Conservation (phyloP, 257 asterid genomes). For the Sherardia arvensis region DNA sequence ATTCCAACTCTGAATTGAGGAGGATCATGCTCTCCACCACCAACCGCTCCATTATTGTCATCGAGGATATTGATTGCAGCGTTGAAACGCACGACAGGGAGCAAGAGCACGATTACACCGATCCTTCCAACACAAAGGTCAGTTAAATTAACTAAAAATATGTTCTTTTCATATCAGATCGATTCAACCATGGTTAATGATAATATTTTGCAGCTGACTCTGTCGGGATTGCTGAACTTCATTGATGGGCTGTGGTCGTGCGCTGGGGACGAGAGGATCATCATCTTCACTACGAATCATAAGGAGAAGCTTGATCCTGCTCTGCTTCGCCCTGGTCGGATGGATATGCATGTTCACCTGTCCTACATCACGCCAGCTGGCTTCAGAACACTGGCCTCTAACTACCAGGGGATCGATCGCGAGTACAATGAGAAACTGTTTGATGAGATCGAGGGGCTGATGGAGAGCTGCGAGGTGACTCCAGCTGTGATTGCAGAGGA, state of each 20-base stretch:
- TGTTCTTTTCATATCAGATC: too few relatives aligned
- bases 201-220: constrained; percentile 31
- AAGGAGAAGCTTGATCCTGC: constrained; percentile 37
- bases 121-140: too few relatives aligned
- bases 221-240: constrained; percentile 58
- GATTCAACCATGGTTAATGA: too few relatives aligned
- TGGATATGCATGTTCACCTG: constrained; percentile 37
- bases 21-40: constrained; percentile 49
- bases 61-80: constrained; percentile 80
- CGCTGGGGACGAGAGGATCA: constrained; percentile 36
- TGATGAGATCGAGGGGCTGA: constrained; percentile 13
- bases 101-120: too few relatives aligned
- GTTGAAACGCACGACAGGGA: constrained; percentile 52
- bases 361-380: constrained; percentile 26
- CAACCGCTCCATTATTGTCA: constrained; percentile 53
- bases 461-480: constrained; percentile 11
- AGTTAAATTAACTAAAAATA: too few relatives aligned
- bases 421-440: not conserved
- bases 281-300: constrained; percentile 27
- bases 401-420: constrained; percentile 20
- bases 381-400: constrained; percentile 25
- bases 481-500: constrained; percentile 24
- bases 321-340: constrained; percentile 28
- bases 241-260: constrained; percentile 34
- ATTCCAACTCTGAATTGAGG: constrained; percentile 49